phyloP scores from a whole-genome alignment of 305 asterid species.

The Fraxinus sp. region DNA sequence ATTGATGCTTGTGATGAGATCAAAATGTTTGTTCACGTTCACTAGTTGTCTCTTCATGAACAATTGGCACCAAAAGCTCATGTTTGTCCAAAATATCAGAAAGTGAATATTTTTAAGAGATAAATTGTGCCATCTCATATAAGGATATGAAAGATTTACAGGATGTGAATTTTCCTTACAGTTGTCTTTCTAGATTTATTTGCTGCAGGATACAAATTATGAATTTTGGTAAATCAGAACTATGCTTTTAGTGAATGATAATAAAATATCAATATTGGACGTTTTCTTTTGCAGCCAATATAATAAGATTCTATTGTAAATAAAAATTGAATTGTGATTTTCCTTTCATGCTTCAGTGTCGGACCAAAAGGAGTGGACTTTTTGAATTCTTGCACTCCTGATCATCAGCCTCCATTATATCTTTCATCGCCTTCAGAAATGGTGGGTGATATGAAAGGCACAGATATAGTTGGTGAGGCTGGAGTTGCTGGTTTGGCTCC shows the following conservation, averaged over 20 bases:
- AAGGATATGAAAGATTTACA: background rate
- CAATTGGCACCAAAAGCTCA: background rate
- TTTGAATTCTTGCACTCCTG: conserved; percentile 84
- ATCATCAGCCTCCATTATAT: conserved; percentile 82
- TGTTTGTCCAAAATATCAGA: conserved; percentile 3
- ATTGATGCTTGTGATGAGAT: conserved; percentile 5
- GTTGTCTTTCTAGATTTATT: conserved; percentile 15
- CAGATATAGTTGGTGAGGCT: conserved; percentile 39
- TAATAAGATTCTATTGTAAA: conserved; percentile 9
- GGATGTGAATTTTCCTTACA: background rate
- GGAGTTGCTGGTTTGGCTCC: conserved; percentile 43
- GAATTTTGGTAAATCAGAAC: background rate
- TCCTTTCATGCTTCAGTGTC: conserved; percentile 54
- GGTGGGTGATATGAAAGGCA: conserved; percentile 46
- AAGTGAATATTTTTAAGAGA: background rate
- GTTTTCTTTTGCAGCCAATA: conserved; percentile 20
- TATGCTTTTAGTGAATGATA: background rate
- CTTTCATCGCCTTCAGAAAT: conserved; percentile 60
- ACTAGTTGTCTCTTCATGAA: background rate
- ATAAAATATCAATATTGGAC: background rate
- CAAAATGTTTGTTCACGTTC: conserved; percentile 1
- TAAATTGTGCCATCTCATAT: conserved; percentile 6
- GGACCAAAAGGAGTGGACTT: conserved; percentile 72
- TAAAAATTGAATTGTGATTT: conserved; percentile 21
- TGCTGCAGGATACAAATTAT: background rate